These are phyloP conservation scores for Mycena sanguinolenta DNA, from an alignment of 768 basidiomycete genomes.

Conservation along the genomic window DNA sequence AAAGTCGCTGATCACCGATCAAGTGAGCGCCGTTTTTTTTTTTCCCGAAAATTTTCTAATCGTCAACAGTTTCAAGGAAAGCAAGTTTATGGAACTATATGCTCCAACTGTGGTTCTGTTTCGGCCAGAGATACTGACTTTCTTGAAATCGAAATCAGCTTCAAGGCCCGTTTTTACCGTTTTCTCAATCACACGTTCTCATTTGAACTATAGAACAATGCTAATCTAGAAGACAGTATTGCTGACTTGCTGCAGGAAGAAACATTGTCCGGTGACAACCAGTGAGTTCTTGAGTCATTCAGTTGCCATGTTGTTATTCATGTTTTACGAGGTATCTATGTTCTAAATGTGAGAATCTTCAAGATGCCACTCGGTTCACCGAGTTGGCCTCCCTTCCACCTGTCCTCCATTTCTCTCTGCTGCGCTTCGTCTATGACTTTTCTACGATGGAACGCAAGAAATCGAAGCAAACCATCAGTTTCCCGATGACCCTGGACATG, in stretches of 20 bases:
- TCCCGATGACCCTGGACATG: conserved; percentile 84
- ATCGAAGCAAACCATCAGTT: conserved; percentile 84
- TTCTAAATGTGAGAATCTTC: conserved; percentile 76
- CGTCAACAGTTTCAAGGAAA: conserved; percentile 86
- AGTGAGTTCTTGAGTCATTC: conserved; percentile 57
- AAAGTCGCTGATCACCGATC: conserved; percentile 77
- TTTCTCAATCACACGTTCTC: background rate
- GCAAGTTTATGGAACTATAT: conserved; percentile 84
- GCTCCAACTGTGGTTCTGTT: conserved; percentile 73
- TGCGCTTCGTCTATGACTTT: conserved; percentile 93
- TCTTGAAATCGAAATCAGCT: conserved; percentile 89
- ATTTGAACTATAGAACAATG: conserved; percentile 65
- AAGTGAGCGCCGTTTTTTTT: conserved; percentile 56
- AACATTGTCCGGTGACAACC: conserved; percentile 83
- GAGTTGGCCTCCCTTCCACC: conserved; percentile 82
- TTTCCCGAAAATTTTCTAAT: conserved; percentile 2
- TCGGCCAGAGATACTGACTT: conserved; percentile 83
- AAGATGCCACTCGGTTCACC: conserved; percentile 85
- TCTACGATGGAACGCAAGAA: conserved; percentile 87
- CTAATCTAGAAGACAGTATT: conserved; percentile 82
- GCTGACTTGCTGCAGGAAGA: conserved; percentile 77
- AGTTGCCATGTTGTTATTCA: background rate
- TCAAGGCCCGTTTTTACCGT: conserved; percentile 66
- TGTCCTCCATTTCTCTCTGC: conserved; percentile 90
- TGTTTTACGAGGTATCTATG: conserved; percentile 77